Base-by-base conservation (phyloP, 495 filamentous ascomycete genomes). In the Venustampulla echinocandica region DNA sequence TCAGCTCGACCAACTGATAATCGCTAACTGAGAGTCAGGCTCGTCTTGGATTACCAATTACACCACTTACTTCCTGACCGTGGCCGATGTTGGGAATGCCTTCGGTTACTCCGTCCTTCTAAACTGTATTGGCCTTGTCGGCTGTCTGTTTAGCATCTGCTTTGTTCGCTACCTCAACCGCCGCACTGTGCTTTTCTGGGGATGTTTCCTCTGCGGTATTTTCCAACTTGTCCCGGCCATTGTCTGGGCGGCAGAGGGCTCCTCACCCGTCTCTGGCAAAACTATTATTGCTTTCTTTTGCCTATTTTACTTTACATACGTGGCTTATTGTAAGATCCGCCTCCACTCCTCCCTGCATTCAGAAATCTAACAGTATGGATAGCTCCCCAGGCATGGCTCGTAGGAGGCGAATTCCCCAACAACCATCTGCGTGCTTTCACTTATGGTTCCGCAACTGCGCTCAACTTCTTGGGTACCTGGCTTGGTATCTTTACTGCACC, bases 21-120 rank as follows among this genome's bases (percentile, higher is more conserved):
- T n/a, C 18, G 33, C 33, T 35, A 15, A 35, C n/a, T 35, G 5
- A 35, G n/a, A n/a, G 33, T n/a, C 33, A 69, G 50, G 61, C 37
- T 57, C 35, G 2, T 47, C 45, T 15, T 47, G 45, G 45, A 25
- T 47, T 15, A 47, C 21, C 62, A 73, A 74, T 0, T 81, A 79
- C 54, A 74, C 73, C 43, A 78, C 77, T 1, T 81, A 80, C 56
- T 81, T 80, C 66, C 76, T 81, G 56, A 68, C 71, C 51, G 80
- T 81, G 68, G 73, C 76, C 17, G 67, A 73, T 28, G 70, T 80
- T 4, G 66, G 68, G n/a, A 68, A 77, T 45, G 69, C 78, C 5
- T 81, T 81, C 60, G 69, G 65, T 49, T 79, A 78, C 59, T 64
- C 69, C 36, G 73, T 74, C 49, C 69, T 79, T 27, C 64, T 80